Base-by-base conservation (phyloP, 2,329 filamentous ascomycete species). In the Onygenales sp. region DNA sequence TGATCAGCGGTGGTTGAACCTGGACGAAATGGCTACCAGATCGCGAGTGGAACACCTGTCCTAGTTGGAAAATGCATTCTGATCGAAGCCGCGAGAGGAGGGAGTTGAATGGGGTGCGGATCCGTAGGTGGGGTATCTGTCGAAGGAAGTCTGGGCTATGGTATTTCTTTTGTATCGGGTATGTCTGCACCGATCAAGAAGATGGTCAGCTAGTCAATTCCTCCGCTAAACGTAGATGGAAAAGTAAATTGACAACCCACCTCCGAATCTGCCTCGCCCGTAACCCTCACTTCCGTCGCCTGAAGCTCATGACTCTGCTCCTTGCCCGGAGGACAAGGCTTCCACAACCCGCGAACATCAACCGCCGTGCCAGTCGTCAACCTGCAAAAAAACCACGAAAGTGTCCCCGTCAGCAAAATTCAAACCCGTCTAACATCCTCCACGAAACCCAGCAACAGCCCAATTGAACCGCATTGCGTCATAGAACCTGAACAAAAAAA, bases 91-190 rank as follows among this genome's bases (percentile, higher is more conserved):
- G 85, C 47, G 95, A 76, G 55, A 96, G 74, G 42, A 89, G 78
- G 31, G 89, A 81, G 70, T 95, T 91, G 65, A 88, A 80, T 0
- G 88, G 87, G 14, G 88, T 84, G 62, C 92, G 86, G 58, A 87
- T 74, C 54, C 93, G 86, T 55, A 98, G 78, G 71, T 98, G 93
- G 49, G 92, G 89, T 51, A 95, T 79, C 10, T 86, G 87, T 54
- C 93, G 86, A 57, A 98, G 81, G 68, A 86, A 97, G 66, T 97
- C 92, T 49, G 86, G 77, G 4, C 85, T 88, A 62, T 96, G 91
- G 62, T 93, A 95, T 72, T 97, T 97, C 71, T 95, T 95, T 71
- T 98, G 93, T 27, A 98, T 82, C 2, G 93, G 93, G 66, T 88
- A 95, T 57, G 85, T 87, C 87, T 97, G 64, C 32, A 52, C 52